Evolutionary conservation across 768 basidiomycete genomes (phyloP).

Genomic region (Kwoniella dendrophila): DNA sequence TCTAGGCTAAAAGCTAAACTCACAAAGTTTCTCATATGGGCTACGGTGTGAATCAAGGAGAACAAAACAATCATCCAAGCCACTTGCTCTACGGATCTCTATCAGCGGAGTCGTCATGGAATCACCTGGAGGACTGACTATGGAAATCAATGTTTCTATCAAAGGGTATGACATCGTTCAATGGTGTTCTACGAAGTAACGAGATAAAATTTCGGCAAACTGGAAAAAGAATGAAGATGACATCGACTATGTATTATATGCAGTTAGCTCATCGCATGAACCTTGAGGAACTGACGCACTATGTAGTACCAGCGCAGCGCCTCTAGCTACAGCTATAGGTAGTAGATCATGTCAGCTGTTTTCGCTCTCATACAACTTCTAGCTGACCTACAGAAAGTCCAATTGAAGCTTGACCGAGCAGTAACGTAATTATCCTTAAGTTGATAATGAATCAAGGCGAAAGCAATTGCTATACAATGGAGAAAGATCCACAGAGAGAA

Average conservation of each 20-base stretch:
- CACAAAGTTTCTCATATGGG: constrained; percentile 63
- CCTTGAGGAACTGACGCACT: too few species aligned
- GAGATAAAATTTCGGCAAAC: constrained; percentile 95
- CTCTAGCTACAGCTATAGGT: constrained; percentile 73
- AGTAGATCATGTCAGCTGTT: neutral
- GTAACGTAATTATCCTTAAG: constrained; percentile 66
- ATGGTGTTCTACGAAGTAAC: constrained; percentile 76
- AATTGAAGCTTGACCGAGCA: constrained; percentile 72
- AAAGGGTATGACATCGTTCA: constrained; percentile 63
- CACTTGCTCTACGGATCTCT: constrained; percentile 67
- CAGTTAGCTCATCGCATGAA: too few species aligned
- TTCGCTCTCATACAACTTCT: neutral
- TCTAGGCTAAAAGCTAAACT: neutral
- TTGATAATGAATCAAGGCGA: constrained; percentile 63
- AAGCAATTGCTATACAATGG: constrained; percentile 72
- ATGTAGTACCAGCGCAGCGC: constrained; percentile 86
- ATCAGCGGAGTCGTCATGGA: neutral
- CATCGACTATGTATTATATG: constrained; percentile 62
- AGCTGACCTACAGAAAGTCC: constrained; percentile 70
- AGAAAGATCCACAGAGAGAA: constrained; percentile 79
- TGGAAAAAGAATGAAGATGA: constrained; percentile 90
- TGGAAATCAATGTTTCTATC: constrained; percentile 88
- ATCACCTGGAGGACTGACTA: constrained; percentile 21
- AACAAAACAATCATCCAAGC: constrained; percentile 87
- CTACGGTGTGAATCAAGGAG: constrained; percentile 72